These are phyloP conservation scores for Stachybotrys echinatus DNA, from an alignment of 2,329 filamentous ascomycete species.

Conservation along the genomic window DNA sequence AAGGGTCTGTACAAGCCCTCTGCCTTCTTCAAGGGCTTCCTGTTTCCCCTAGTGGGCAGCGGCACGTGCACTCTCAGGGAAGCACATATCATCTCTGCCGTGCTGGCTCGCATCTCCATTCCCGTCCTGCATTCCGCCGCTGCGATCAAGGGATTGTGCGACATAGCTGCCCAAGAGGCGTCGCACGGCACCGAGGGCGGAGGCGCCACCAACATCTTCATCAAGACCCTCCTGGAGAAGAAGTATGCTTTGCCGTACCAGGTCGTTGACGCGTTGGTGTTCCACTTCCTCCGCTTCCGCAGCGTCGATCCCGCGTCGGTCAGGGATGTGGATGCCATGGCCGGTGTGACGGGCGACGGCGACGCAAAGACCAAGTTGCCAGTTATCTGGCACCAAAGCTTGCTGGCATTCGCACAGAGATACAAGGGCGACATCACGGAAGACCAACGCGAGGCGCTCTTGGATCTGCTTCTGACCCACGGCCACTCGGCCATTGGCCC, in stretches of 20 bases:
- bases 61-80: slow-evolving; percentile 90
- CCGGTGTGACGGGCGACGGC: slow-evolving; percentile 35
- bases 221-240: slow-evolving; percentile 89
- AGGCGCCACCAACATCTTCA: slow-evolving; percentile 91
- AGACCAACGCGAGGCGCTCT: slow-evolving; percentile 83
- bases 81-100: slow-evolving; percentile 84
- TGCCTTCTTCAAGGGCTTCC: slow-evolving; percentile 92
- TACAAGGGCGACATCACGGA: slow-evolving; percentile 97
- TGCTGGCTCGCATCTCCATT: slow-evolving; percentile 78
- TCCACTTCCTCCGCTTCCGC: slow-evolving; percentile 91
- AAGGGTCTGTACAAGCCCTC: slow-evolving; percentile 90
- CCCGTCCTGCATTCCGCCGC: slow-evolving; percentile 90
- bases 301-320: slow-evolving; percentile 57
- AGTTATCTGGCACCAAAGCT: slow-evolving; percentile 92
- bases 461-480: slow-evolving; percentile 79
- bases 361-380: slow-evolving; percentile 64
- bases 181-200: slow-evolving; percentile 78
- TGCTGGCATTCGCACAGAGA: slow-evolving; percentile 86
- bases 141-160: slow-evolving; percentile 85
- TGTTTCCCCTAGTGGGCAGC: slow-evolving; percentile 82
- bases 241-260: slow-evolving; percentile 94
- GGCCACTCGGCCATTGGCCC: slow-evolving; percentile 87
- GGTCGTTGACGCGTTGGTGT: slow-evolving; percentile 89
- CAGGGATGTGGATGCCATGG: slow-evolving; percentile 48
- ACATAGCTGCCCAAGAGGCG: slow-evolving; percentile 89